Percentiles rank a stretch among this genome's conserved stretches.
Evolutionary conservation across 2,329 filamentous ascomycete species (phyloP).

Genomic region (Tolypocladium capitatum): DNA sequence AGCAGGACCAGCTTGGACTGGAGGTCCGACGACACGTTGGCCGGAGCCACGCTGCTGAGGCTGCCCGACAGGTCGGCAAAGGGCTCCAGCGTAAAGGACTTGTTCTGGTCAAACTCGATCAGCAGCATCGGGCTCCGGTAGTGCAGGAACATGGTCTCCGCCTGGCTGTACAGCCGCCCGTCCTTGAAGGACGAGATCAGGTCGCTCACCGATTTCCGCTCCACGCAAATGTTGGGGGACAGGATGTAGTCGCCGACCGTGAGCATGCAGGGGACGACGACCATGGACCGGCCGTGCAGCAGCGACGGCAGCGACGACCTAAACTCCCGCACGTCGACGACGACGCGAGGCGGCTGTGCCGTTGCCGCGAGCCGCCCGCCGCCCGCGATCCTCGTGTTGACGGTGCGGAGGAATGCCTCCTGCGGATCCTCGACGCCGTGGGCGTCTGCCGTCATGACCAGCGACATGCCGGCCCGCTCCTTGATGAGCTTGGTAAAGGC

Average conservation of each 20-base stretch:
- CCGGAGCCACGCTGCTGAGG: conserved; percentile 48
- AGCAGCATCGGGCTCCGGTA: conserved; percentile 84
- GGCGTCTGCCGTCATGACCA: conserved; percentile 66
- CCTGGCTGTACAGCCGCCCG: conserved; percentile 82
- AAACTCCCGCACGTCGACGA: conserved; percentile 94
- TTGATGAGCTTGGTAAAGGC: conserved; percentile 90
- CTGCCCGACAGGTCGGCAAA: conserved; percentile 55
- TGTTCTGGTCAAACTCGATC: conserved; percentile 96
- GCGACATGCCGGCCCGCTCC: conserved; percentile 83
- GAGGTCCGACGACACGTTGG: conserved; percentile 52
- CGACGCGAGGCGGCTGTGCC: conserved; percentile 73
- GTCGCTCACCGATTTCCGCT: conserved; percentile 87
- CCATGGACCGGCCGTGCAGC: conserved; percentile 75
- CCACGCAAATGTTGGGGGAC: conserved; percentile 80
- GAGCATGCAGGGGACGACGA: conserved; percentile 86
- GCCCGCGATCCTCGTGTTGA: conserved; percentile 93
- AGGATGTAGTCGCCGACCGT: conserved; percentile 95
- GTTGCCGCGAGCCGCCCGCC: conserved; percentile 76
- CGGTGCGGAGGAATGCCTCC: conserved; percentile 81
- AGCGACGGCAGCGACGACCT: conserved; percentile 84
- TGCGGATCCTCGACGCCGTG: conserved; percentile 66
- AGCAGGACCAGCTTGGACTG: conserved; percentile 87
- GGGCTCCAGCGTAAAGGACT: conserved; percentile 86
- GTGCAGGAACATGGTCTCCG: conserved; percentile 86
- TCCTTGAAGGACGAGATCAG: conserved; percentile 85